phyloP scores from a whole-genome alignment of 164 flowering plant species.

The Berberis thunbergii region DNA sequence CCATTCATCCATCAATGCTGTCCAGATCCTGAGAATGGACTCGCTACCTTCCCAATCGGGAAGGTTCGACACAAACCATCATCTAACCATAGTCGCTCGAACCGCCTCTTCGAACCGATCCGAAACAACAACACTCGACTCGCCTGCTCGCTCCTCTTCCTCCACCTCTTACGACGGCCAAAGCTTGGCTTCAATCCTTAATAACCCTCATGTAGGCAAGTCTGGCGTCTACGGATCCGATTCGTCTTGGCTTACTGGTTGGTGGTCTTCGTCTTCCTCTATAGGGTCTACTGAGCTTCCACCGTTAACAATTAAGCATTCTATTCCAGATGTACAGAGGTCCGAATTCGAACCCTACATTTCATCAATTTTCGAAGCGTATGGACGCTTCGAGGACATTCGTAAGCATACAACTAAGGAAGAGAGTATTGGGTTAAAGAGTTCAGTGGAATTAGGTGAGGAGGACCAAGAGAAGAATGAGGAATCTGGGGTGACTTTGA shows the following conservation, averaged over 20 bases:
- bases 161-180: slow-evolving; percentile 21
- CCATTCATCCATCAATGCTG: slow-evolving; percentile 2
- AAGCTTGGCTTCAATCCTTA: slow-evolving; percentile 83
- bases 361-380: slow-evolving; percentile 44
- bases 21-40: slow-evolving; percentile 31
- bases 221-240: slow-evolving; percentile 45
- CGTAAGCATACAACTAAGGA: slow-evolving; percentile 52
- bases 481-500: not conserved
- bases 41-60: slow-evolving; percentile 51
- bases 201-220: slow-evolving; percentile 64
- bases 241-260: slow-evolving; percentile 47
- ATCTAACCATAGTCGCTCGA: not conserved
- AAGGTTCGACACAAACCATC: slow-evolving; percentile 21
- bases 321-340: slow-evolving; percentile 41
- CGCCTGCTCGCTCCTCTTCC: slow-evolving; percentile 15
- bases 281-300: slow-evolving; percentile 41
- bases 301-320: slow-evolving; percentile 26
- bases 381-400: slow-evolving; percentile 69
- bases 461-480: too few species aligned
- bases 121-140: not conserved
- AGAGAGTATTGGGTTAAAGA: slow-evolving; percentile 1
- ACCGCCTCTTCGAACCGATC: slow-evolving; percentile 11
- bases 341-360: slow-evolving; percentile 62
- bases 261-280: slow-evolving; percentile 52
- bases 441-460: too few species aligned